Percentiles rank a stretch among this genome's conserved stretches.
Conservation (phyloP, 2,329 filamentous ascomycete species). For the Sordariomycetes sp. region DNA sequence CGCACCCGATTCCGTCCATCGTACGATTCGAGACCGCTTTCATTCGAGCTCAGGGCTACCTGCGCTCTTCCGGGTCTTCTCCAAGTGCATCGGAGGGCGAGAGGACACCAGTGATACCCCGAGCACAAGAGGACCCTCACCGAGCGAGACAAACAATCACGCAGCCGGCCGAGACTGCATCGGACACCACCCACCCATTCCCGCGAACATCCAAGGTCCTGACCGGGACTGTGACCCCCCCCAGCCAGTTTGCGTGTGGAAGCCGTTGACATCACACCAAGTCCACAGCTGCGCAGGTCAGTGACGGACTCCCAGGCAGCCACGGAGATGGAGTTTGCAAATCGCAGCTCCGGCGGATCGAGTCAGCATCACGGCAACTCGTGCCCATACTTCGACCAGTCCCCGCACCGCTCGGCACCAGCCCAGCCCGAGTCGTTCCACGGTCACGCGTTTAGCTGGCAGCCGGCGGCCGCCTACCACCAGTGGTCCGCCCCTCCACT, state of each 20-base stretch:
- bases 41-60: too few relatives aligned
- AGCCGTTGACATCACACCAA: background rate
- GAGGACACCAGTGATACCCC: background rate
- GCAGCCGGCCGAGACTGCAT: background rate
- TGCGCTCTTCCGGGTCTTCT: too few relatives aligned
- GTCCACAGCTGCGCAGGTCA: background rate
- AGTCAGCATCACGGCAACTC: background rate
- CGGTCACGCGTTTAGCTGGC: background rate
- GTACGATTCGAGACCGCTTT: background rate
- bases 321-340: constrained; percentile 2
- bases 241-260: background rate
- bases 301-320: background rate
- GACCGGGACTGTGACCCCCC: background rate
- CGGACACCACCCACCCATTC: background rate
- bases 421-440: background rate
- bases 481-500: constrained; percentile 1
- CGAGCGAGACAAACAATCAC: background rate
- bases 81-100: too few relatives aligned
- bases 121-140: background rate
- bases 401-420: background rate
- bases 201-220: background rate
- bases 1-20: background rate
- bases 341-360: background rate
- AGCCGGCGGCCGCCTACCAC: background rate
- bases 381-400: background rate